These are phyloP conservation scores for Solanum neorickii DNA, from an alignment of 257 asterid genomes.

Conservation along the genomic window DNA sequence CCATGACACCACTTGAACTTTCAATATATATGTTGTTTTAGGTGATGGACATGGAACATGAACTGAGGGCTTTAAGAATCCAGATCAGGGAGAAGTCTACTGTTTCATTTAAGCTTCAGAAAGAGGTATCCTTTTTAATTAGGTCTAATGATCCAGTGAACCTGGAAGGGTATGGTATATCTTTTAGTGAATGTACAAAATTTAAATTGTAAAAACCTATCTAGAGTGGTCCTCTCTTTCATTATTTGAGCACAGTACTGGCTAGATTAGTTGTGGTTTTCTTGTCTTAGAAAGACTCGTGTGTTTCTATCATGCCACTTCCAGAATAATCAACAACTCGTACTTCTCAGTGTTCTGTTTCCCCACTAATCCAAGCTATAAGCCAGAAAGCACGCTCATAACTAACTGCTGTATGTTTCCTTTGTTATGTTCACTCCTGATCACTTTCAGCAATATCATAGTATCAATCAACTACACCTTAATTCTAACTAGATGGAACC, in stretches of 20 bases:
- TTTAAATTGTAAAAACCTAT: background rate
- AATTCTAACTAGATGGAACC: background rate
- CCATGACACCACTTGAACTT: background rate
- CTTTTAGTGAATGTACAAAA: background rate
- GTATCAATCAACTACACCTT: background rate
- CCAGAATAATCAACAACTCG: background rate
- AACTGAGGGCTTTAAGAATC: slow-evolving; percentile 69
- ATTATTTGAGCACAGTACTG: background rate
- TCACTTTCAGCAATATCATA: background rate
- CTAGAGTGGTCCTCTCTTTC: background rate
- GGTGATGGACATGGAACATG: slow-evolving; percentile 96
- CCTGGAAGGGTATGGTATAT: background rate
- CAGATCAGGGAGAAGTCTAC: slow-evolving; percentile 70
- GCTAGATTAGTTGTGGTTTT: background rate
- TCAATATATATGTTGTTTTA: slow-evolving; percentile 3
- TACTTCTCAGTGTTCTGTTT: background rate
- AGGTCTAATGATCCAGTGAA: background rate
- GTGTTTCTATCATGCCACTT: background rate
- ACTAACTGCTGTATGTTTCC: background rate
- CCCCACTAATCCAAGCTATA: background rate
- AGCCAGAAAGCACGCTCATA: background rate
- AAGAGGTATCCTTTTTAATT: slow-evolving; percentile 42
- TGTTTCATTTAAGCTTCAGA: slow-evolving; percentile 60
- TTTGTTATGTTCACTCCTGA: background rate
- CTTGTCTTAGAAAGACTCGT: background rate